These are phyloP conservation scores for Aureoboletus auriporus DNA, from an alignment of 768 basidiomycete genomes.

Conservation along the genomic window DNA sequence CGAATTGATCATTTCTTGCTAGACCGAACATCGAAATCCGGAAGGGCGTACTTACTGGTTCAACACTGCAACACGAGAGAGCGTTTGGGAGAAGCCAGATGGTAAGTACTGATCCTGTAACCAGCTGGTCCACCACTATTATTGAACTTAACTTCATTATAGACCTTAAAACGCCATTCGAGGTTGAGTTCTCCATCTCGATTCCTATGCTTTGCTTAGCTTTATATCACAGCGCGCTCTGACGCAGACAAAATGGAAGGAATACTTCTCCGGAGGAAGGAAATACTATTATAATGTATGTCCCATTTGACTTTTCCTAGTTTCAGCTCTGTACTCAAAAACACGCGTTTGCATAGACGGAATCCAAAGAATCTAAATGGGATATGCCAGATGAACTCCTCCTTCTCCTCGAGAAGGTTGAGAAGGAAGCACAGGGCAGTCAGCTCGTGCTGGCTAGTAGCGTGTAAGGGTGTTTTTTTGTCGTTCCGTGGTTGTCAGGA, in stretches of 20 bases:
- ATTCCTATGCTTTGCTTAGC: conserved; percentile 1
- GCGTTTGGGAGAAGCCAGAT: conserved; percentile 98
- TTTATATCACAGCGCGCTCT: conserved; percentile 64
- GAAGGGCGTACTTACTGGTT: conserved; percentile 99
- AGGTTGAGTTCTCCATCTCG: conserved; percentile 43
- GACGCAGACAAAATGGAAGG: conserved; percentile 90
- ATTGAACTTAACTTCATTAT: conserved; percentile 2
- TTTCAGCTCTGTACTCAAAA: conserved; percentile 1
- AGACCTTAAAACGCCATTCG: conserved; percentile 91
- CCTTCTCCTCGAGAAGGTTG: conserved; percentile 79
- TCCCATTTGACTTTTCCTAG: background rate
- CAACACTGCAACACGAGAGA: conserved; percentile 81
- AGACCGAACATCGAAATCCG: conserved; percentile 93
- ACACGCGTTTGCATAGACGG: conserved; percentile 45
- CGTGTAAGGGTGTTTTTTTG: conserved; percentile 14
- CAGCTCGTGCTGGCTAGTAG: conserved; percentile 33
- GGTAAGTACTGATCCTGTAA: conserved; percentile 41
- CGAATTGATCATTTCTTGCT: conserved; percentile 3
- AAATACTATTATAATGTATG: conserved; percentile 89
- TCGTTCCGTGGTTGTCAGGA: background rate
- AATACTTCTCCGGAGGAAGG: conserved; percentile 88
- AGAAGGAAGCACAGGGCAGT: conserved; percentile 57
- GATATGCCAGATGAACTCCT: conserved; percentile 93
- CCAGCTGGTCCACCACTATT: background rate
- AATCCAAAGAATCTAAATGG: conserved; percentile 95